These are phyloP conservation scores for Aeschynomene evenia DNA, from an alignment of 306 rosid species.

Conservation along the genomic window DNA sequence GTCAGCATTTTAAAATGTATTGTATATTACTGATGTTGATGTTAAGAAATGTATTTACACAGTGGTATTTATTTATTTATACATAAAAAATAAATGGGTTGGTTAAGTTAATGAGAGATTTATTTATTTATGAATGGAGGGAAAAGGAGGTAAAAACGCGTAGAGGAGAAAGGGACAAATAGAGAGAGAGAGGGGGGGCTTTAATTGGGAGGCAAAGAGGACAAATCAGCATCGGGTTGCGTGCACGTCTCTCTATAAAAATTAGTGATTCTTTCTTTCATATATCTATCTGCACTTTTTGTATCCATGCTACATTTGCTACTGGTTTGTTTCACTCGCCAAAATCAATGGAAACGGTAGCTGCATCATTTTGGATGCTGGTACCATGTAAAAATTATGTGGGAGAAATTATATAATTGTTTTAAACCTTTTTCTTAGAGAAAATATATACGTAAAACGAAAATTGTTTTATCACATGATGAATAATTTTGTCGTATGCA, in stretches of 20 bases:
- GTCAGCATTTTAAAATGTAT: constrained; percentile 38
- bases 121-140: neutral
- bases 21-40: neutral
- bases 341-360: neutral
- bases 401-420: too few relatives aligned
- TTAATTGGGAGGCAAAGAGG: constrained; percentile 32
- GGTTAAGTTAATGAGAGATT: neutral
- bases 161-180: constrained; percentile 45
- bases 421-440: too few relatives aligned
- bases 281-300: neutral
- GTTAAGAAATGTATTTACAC: neutral
- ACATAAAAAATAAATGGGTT: neutral
- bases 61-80: neutral
- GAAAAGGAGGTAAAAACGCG: constrained; percentile 52
- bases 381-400: neutral
- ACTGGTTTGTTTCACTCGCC: neutral
- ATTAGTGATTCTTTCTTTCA: constrained; percentile 1
- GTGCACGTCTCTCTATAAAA: constrained; percentile 63
- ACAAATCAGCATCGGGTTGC: constrained; percentile 52
- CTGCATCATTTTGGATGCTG: neutral
- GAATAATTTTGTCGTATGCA: too few relatives aligned
- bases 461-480: too few relatives aligned
- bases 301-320: constrained; percentile 9
- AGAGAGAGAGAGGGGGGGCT: constrained; percentile 42
- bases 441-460: too few relatives aligned